Conservation (phyloP, 78 protist genomes). For the Capsaspora owczarzaki region DNA sequence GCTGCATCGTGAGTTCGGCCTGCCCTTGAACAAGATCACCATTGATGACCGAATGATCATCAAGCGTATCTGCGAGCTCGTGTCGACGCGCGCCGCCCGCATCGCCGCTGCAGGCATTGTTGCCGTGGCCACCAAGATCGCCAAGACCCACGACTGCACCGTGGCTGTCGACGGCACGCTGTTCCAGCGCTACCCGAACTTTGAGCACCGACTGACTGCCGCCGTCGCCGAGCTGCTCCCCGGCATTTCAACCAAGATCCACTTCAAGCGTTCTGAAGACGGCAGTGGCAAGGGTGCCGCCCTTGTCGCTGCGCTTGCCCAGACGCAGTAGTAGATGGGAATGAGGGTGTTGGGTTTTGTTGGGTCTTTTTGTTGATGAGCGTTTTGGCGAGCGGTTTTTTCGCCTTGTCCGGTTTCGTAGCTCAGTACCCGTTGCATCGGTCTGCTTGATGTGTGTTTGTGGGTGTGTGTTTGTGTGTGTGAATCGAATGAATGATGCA, state of each 20-base stretch:
- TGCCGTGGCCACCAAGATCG: slow-evolving; percentile 2
- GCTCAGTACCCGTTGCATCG: too few relatives aligned
- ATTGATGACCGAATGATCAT: not conserved
- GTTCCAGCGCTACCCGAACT: slow-evolving; percentile 15
- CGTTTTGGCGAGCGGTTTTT: too few relatives aligned
- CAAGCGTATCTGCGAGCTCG: not conserved
- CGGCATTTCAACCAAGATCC: not conserved
- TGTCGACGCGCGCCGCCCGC: slow-evolving; percentile 34
- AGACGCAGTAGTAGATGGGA: too few relatives aligned
- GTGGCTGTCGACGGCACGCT: slow-evolving; percentile 43
- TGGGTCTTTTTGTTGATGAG: too few relatives aligned
- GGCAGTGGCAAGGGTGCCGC: not conserved
- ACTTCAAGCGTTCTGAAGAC: not conserved
- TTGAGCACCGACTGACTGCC: not conserved
- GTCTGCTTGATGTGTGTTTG: too few relatives aligned
- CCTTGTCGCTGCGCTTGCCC: not conserved
- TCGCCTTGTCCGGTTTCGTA: too few relatives aligned
- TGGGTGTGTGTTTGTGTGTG: too few relatives aligned
- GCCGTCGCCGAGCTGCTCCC: not conserved
- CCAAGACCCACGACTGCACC: not conserved
- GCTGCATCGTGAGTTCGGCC: too few relatives aligned
- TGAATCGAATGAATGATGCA: too few relatives aligned
- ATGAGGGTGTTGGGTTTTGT: too few relatives aligned
- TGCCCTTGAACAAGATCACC: too few relatives aligned
- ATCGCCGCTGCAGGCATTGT: slow-evolving; percentile 20